Evolutionary conservation across 2,329 filamentous ascomycete genomes (phyloP).

Genomic region (Pseudocercospora ulei): DNA sequence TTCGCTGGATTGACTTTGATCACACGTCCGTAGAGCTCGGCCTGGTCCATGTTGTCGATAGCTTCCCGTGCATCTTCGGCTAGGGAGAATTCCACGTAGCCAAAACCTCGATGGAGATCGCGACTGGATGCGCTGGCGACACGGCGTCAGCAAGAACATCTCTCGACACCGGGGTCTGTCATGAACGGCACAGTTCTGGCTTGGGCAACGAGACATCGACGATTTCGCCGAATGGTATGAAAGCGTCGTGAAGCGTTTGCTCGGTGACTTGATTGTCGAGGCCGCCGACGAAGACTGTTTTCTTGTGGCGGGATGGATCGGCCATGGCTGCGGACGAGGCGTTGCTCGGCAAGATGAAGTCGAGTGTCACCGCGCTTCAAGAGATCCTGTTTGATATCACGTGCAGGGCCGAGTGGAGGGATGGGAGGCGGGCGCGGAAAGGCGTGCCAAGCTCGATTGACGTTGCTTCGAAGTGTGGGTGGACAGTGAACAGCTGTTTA

Average conservation of each 20-base stretch:
- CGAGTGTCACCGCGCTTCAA: too few relatives aligned
- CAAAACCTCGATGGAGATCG: conserved; percentile 81
- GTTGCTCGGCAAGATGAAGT: too few relatives aligned
- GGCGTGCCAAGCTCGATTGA: conserved; percentile 3
- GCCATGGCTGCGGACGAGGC: conserved; percentile 50
- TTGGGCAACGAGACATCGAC: conserved; percentile 84
- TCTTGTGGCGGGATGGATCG: conserved; percentile 59
- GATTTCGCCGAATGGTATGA: conserved; percentile 94
- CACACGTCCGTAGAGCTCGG: conserved; percentile 83
- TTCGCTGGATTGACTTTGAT: conserved; percentile 91
- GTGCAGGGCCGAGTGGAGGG: not conserved
- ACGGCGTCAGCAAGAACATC: conserved; percentile 5
- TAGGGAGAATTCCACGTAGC: conserved; percentile 89
- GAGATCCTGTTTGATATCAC: not conserved
- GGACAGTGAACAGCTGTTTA: too few relatives aligned
- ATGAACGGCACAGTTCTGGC: conserved; percentile 54
- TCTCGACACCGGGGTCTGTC: not conserved
- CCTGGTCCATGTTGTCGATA: conserved; percentile 98
- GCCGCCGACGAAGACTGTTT: conserved; percentile 88
- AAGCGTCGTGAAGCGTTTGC: conserved; percentile 73
- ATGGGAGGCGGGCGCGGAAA: not conserved
- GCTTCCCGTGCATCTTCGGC: conserved; percentile 80
- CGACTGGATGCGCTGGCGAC: conserved; percentile 51
- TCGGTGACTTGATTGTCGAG: conserved; percentile 68
- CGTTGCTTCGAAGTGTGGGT: not conserved